Base-by-base conservation (phyloP, 352 stramenopile genomes). In the Globisporangium rhizosaccharum region DNA sequence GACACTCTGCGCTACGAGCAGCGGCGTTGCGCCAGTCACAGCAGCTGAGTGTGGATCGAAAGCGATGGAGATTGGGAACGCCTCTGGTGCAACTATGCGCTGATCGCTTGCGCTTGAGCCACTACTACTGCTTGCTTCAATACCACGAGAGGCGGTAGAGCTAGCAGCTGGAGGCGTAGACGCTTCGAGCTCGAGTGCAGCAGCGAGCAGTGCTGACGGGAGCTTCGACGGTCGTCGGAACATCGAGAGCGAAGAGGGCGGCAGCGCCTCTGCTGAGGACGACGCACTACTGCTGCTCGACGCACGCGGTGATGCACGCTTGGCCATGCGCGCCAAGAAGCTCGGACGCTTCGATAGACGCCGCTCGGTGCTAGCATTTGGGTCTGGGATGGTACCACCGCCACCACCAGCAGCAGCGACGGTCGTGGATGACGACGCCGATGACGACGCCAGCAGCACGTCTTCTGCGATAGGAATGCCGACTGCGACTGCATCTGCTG, bases 291-390 rank as follows among this genome's bases (percentile, higher is more conserved):
- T 56, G 37, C 37, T 52, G 30, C 59, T 36, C 9, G 57, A 63
- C 7, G 25, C 36, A 15, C 28, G 41, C 9, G 47, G 46, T 3
- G 59, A 59, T 3, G 55, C 46, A 25, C 39, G 36, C 6, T 28
- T 64, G 18, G 58, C 37, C 7, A 64, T 44, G 33, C 58, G 52
- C 25, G 61, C 60, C 2, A 68, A 63, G 39, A 72, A 66, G 49
- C 61, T 62, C 39, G 53, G 18, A 5, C 65, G 60, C 51, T 56
- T 62, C 12, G 68, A 71, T 25, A 61, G 33, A 5, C 59, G 65
- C 15, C 52, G 48, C 39, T 45, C 12, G 10, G 2, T 14, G 41
- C 18, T n/a, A 20, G 41, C 41, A 20, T 47, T 23, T 7, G 41
- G 15, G 41, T 47, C 18, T 7, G 33, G 10, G 33, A 39, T 8